Evolutionary conservation across 2,329 filamentous ascomycete species (phyloP), one percentile per base, ranked within the genome.

Genomic region (Xylaria polymorpha): DNA sequence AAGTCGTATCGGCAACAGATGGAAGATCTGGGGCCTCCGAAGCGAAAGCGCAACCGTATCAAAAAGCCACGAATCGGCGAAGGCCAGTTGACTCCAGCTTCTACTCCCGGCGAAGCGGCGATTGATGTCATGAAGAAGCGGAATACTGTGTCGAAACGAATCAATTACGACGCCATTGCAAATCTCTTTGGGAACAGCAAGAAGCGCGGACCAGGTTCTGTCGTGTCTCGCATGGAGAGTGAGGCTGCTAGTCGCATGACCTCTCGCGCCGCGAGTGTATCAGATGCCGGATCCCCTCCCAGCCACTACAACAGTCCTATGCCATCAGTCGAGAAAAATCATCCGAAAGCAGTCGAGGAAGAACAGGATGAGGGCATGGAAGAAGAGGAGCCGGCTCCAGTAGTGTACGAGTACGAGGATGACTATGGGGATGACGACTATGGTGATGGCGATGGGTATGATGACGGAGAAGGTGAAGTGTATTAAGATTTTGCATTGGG

Each of bases 1-100:
- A 97, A 96, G 80, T 86, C 92, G 7, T 91, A 97, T 66, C 88
- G 92, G 46, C 88, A 90, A 68, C 93, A 94, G 79, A 83, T 88
- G 70, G 87, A 87, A 68, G 74, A 74, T 18, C 67, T 79, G 6
- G 82, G 78, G 32, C 85, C 85, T 72, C 86, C 84, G 65, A 92
- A 86, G 81, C 86, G 85, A 65, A 85, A 82, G n/a, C 84, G 88
- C 29, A 86, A 86, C 62, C 83, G 79, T 5, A 68, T 76, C 50
- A 80, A 79, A 72, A 84, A 83, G 72, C 86, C 88, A 1, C 81
- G 87, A 20, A 90, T 90, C 75, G 88, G 88, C 29, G 90, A 91
- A 74, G 88, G 89, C 10, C 88, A 91, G 76, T 86, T 86, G 18
- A 88, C 86, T 29, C 88, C 90, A 0, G 91, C 91, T 18, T 89